Conservation (phyloP, 768 basidiomycete genomes). For the Rhizopogon vinicolor region DNA sequence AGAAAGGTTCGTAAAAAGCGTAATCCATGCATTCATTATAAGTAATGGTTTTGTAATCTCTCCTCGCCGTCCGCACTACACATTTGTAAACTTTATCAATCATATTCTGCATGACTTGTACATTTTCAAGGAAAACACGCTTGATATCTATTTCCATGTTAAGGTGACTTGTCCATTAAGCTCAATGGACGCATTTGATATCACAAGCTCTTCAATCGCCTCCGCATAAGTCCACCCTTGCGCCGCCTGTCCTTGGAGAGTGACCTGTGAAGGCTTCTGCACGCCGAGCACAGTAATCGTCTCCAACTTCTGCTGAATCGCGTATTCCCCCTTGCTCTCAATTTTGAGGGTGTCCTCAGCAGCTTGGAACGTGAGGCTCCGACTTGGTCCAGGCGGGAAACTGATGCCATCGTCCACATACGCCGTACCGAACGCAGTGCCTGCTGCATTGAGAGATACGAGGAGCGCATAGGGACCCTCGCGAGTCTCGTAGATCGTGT, state of each 20-base stretch:
- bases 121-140: too few relatives aligned
- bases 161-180: constrained; percentile 36
- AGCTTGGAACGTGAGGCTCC: constrained; percentile 40
- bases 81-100: too few relatives aligned
- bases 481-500: constrained; percentile 66
- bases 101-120: too few relatives aligned
- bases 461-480: constrained; percentile 59
- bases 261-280: constrained; percentile 34
- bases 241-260: constrained; percentile 29
- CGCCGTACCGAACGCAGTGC: constrained; percentile 52
- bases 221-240: constrained; percentile 36
- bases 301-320: constrained; percentile 41
- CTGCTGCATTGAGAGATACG: constrained; percentile 44
- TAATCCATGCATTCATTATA: too few relatives aligned
- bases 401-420: constrained; percentile 72
- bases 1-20: too few relatives aligned
- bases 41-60: too few relatives aligned
- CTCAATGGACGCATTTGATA: constrained; percentile 32
- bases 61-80: too few relatives aligned
- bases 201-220: constrained; percentile 36
- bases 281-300: constrained; percentile 59
- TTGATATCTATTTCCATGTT: constrained; percentile 26
- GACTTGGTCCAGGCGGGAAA: constrained; percentile 49
- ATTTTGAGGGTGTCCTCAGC: constrained; percentile 32
- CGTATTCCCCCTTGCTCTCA: constrained; percentile 26